phyloP scores from a whole-genome alignment of 305 asterid genomes.

The Fraxinus floribunda region DNA sequence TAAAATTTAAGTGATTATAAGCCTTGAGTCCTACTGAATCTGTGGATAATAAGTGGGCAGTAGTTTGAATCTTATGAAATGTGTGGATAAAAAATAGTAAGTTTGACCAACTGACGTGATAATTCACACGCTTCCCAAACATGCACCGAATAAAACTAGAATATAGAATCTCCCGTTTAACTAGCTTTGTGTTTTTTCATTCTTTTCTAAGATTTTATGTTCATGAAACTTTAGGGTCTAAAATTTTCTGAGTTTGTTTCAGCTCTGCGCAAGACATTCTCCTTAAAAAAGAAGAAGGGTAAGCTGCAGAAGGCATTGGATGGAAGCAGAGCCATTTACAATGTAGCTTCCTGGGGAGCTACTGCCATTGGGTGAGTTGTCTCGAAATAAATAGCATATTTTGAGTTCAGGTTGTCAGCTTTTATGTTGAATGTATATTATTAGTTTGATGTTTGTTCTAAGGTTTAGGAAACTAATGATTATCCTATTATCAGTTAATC shows the following conservation, averaged over 20 bases:
- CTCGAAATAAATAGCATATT: constrained; percentile 17
- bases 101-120: not conserved
- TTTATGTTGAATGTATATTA: constrained; percentile 4
- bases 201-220: not conserved
- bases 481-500: not conserved
- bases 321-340: constrained; percentile 90
- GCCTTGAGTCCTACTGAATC: not conserved
- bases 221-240: constrained; percentile 1
- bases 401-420: constrained; percentile 14
- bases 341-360: constrained; percentile 99
- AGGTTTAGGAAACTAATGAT: not conserved
- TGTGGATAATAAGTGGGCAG: not conserved
- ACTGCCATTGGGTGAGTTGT: constrained; percentile 73
- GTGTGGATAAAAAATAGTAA: not conserved
- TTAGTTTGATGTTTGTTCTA: not conserved
- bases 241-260: constrained; percentile 37
- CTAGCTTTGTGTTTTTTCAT: not conserved
- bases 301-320: constrained; percentile 95
- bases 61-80: not conserved
- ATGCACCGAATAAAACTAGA: constrained; percentile 1
- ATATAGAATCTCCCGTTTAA: not conserved
- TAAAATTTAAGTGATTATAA: too few relatives aligned
- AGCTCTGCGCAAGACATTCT: constrained; percentile 93
- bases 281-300: constrained; percentile 83
- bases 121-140: not conserved